Evolutionary conservation across 169 alveolate species (phyloP).

Genomic region (Plasmodium berghei): DNA sequence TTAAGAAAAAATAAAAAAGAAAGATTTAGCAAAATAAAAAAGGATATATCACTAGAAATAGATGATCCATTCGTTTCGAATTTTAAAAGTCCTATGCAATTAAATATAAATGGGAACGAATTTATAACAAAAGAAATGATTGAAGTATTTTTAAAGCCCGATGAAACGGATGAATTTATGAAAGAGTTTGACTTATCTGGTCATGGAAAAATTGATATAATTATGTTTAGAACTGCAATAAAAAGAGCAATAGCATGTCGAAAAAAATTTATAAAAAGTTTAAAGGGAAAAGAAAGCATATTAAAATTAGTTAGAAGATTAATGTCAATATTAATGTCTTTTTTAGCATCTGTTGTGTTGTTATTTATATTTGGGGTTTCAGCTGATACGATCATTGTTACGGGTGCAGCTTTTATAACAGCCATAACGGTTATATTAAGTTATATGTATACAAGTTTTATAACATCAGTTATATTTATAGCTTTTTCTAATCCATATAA

Average conservation of each 20-base stretch:
- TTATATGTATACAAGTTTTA: constrained; percentile 89
- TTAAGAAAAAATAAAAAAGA: constrained; percentile 39
- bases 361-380: constrained; percentile 87
- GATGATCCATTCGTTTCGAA: constrained; percentile 61
- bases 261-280: constrained; percentile 83
- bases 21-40: constrained; percentile 22
- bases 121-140: constrained; percentile 73
- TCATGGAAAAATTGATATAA: constrained; percentile 84
- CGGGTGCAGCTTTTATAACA: constrained; percentile 92
- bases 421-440: constrained; percentile 89
- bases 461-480: constrained; percentile 90
- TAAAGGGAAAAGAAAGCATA: constrained; percentile 89
- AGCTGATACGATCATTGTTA: constrained; percentile 89
- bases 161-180: constrained; percentile 82
- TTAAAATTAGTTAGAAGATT: constrained; percentile 86
- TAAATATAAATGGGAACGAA: constrained; percentile 60
- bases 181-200: constrained; percentile 85
- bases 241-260: constrained; percentile 80
- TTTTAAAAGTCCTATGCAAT: constrained; percentile 51
- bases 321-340: constrained; percentile 85
- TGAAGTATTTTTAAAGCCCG: constrained; percentile 81
- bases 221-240: constrained; percentile 82
- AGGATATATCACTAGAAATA: constrained; percentile 58
- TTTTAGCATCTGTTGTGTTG: constrained; percentile 83
- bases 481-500: constrained; percentile 91